Evolutionary conservation across 1,139 yeast species (phyloP).

Genomic region (Hansenula anomala): DNA sequence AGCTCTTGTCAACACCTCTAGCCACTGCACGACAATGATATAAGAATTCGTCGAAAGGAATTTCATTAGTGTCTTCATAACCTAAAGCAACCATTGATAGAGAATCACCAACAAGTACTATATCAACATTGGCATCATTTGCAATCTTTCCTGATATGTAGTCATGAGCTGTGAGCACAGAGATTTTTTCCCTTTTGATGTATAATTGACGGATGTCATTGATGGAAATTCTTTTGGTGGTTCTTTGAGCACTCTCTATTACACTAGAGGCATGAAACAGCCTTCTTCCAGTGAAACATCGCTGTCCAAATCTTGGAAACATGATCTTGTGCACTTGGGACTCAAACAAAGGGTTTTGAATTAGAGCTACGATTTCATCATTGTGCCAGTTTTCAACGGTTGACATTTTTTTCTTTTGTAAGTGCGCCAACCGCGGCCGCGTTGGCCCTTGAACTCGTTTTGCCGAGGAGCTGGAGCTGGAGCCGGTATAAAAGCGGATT

Average conservation of each 20-base stretch:
- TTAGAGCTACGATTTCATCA: too few relatives aligned
- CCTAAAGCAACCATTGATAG: conserved; percentile 91
- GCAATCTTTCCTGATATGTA: conserved; percentile 72
- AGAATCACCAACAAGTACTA: conserved; percentile 84
- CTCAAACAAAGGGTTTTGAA: too few relatives aligned
- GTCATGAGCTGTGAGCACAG: conserved; percentile 86
- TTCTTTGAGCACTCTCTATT: conserved; percentile 6
- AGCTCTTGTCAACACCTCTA: conserved; percentile 62
- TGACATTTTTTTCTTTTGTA: too few relatives aligned
- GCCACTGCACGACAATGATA: conserved; percentile 73
- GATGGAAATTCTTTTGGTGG: conserved; percentile 28
- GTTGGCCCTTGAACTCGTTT: too few relatives aligned
- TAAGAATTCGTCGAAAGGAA: conserved; percentile 65
- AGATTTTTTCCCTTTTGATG: conserved; percentile 45
- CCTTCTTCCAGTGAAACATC: neutral
- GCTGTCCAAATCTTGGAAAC: neutral
- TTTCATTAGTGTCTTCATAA: conserved; percentile 67
- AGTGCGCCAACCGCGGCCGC: too few relatives aligned
- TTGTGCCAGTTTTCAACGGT: too few relatives aligned
- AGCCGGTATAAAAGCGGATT: too few relatives aligned
- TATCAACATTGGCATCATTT: conserved; percentile 64
- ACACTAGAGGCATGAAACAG: neutral
- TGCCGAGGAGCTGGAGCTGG: too few relatives aligned
- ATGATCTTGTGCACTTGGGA: neutral
- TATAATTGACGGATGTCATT: conserved; percentile 42